Conservation (phyloP, 2,329 filamentous ascomycete species). For the Anthostomella pinea region DNA sequence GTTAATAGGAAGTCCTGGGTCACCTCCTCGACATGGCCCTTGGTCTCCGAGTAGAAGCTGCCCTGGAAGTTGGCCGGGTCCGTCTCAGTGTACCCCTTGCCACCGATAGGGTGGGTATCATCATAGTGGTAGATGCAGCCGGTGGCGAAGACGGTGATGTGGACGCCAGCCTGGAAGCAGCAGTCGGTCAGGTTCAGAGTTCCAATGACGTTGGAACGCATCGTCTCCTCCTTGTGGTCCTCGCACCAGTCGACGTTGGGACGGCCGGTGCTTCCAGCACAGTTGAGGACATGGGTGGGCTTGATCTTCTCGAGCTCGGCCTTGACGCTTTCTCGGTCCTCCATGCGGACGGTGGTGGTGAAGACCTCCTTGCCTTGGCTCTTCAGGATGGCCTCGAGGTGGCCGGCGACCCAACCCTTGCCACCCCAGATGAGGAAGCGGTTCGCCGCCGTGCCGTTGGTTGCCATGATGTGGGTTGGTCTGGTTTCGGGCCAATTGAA, state of each 20-base stretch:
- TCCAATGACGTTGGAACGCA: conserved; percentile 65
- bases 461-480: conserved; percentile 23
- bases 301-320: conserved; percentile 55
- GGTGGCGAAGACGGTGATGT: conserved; percentile 65
- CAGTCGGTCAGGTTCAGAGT: conserved; percentile 61
- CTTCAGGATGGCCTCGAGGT: conserved; percentile 57
- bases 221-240: conserved; percentile 64
- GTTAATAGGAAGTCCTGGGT: conserved; percentile 18
- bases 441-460: conserved; percentile 24
- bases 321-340: conserved; percentile 56
- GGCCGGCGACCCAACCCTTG: conserved; percentile 61
- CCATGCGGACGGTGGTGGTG: conserved; percentile 62
- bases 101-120: conserved; percentile 57
- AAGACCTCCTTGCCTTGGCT: conserved; percentile 59
- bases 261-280: conserved; percentile 62
- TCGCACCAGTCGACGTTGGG: conserved; percentile 73
- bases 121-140: conserved; percentile 68
- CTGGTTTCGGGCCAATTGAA: no score
- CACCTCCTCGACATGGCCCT: conserved; percentile 63
- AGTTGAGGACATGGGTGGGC: conserved; percentile 66
- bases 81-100: conserved; percentile 58
- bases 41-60: conserved; percentile 67
- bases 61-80: conserved; percentile 63
- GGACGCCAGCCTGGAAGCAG: conserved; percentile 57
- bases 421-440: conserved; percentile 65